Conservation (phyloP, 1,139 yeast genomes). For the Geotrichum klebahnii region DNA sequence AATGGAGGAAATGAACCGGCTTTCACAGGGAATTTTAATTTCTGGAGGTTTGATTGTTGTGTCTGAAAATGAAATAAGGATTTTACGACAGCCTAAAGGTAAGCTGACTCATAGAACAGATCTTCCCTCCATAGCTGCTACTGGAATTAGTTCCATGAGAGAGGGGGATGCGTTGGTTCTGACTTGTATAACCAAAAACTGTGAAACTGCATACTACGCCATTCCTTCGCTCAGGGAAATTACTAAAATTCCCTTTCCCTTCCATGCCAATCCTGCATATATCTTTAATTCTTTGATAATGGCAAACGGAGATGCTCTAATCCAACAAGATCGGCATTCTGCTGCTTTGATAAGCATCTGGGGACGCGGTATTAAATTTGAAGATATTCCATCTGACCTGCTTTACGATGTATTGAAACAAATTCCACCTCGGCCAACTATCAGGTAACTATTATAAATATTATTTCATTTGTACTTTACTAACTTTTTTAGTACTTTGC, state of each 20-base stretch:
- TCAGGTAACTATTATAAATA: slow-evolving; percentile 33
- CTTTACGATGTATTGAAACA: slow-evolving; percentile 44
- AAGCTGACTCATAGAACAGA: slow-evolving; percentile 50
- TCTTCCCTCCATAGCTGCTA: slow-evolving; percentile 44
- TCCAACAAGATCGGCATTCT: slow-evolving; percentile 56
- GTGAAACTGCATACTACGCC: slow-evolving; percentile 45
- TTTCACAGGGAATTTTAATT: slow-evolving; percentile 58
- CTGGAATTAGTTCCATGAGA: slow-evolving; percentile 51
- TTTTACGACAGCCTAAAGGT: slow-evolving; percentile 55
- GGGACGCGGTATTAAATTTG: slow-evolving; percentile 38
- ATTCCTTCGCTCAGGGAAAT: slow-evolving; percentile 56
- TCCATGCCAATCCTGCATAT: slow-evolving; percentile 41
- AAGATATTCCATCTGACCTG: slow-evolving; percentile 35
- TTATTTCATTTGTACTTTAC: no score
- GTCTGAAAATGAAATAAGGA: slow-evolving; percentile 60
- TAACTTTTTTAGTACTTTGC: slow-evolving; percentile 51
- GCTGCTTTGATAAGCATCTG: slow-evolving; percentile 52
- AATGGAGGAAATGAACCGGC: slow-evolving; percentile 53
- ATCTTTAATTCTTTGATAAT: slow-evolving; percentile 47
- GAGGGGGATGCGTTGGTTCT: slow-evolving; percentile 45
- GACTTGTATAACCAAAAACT: slow-evolving; percentile 41
- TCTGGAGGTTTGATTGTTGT: slow-evolving; percentile 61
- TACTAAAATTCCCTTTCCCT: slow-evolving; percentile 43
- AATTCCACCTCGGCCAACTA: slow-evolving; percentile 76
- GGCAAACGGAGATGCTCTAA: slow-evolving; percentile 67